phyloP scores from a whole-genome alignment of 169 alveolate genomes.

The Perkinsus marinus region DNA sequence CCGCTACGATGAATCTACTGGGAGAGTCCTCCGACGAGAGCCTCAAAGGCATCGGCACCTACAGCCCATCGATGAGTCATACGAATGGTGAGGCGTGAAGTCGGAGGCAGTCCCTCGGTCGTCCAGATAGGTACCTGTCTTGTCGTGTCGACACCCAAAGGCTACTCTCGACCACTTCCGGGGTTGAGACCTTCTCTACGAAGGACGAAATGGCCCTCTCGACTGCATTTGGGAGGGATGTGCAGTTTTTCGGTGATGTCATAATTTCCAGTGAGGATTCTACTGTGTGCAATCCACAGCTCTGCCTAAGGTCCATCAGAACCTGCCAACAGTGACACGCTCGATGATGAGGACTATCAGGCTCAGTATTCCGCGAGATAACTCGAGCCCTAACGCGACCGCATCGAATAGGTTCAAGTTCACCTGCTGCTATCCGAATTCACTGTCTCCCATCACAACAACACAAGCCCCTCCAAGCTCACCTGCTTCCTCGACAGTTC shows the following conservation, averaged over 20 bases:
- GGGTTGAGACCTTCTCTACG: neutral
- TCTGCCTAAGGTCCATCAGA: neutral
- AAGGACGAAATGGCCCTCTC: neutral
- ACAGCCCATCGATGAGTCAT: neutral
- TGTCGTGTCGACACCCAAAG: neutral
- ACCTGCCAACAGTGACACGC: neutral
- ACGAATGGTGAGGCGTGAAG: neutral
- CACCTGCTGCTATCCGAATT: neutral
- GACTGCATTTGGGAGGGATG: neutral
- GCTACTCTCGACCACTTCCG: neutral
- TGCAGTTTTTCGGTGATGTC: neutral
- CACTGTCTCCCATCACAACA: neutral
- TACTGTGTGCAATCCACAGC: neutral
- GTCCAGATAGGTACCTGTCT: neutral
- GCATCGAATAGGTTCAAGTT: neutral
- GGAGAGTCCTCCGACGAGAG: neutral
- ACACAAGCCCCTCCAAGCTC: neutral
- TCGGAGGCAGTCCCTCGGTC: neutral
- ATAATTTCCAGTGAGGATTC: neutral
- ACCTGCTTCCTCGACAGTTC: neutral
- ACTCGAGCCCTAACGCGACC: neutral
- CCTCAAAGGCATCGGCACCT: neutral
- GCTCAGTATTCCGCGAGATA: neutral
- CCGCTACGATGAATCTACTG: neutral
- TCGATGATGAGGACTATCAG: neutral